These are phyloP conservation scores for Cicer chorassanicum DNA, from an alignment of 306 rosid genomes.

Conservation along the genomic window DNA sequence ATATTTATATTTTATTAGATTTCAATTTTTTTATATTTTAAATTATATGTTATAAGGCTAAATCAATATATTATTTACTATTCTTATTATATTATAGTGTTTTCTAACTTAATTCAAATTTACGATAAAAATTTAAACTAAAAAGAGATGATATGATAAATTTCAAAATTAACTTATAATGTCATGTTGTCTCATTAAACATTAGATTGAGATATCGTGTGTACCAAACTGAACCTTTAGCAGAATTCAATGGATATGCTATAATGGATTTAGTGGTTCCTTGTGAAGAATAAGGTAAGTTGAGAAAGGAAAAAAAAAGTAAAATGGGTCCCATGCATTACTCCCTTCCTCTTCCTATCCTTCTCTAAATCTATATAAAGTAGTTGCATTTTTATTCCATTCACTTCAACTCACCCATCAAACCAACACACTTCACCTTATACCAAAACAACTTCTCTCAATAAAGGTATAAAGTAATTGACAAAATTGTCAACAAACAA, in stretches of 20 bases:
- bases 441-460: background rate
- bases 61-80: too few species aligned
- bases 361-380: constrained; percentile 54
- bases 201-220: too few species aligned
- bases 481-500: constrained; percentile 5
- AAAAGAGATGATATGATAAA: too few species aligned
- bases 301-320: constrained; percentile 18
- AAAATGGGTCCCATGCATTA: constrained; percentile 36
- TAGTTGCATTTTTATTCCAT: constrained; percentile 23
- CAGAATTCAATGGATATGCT: background rate
- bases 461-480: constrained; percentile 26
- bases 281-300: constrained; percentile 30
- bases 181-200: too few species aligned
- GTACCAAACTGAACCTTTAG: background rate
- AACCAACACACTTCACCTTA: constrained; percentile 37
- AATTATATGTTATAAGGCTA: too few species aligned
- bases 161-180: too few species aligned
- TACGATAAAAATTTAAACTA: too few species aligned
- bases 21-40: too few species aligned
- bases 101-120: too few species aligned
- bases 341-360: constrained; percentile 21
- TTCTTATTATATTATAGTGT: too few species aligned
- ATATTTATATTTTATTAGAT: too few species aligned
- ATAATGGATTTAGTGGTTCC: constrained; percentile 19
- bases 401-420: constrained; percentile 42